Conservation (phyloP, 768 basidiomycete genomes). For the Phylloporus arenicola region DNA sequence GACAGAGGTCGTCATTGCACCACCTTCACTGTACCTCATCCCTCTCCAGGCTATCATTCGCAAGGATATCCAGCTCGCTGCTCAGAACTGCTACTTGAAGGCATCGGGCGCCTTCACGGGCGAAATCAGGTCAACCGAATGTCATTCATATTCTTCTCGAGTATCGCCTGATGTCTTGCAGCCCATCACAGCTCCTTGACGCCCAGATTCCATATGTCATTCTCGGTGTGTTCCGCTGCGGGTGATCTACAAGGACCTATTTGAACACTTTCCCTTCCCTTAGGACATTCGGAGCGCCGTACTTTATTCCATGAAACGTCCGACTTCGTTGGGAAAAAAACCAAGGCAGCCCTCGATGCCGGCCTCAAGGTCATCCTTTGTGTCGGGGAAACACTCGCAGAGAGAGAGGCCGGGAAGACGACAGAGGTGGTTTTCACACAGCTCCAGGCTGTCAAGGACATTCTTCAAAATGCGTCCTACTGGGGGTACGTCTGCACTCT, state of each 20-base stretch:
- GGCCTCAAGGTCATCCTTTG: slow-evolving; percentile 89
- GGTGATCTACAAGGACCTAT: background rate
- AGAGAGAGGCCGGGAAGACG: slow-evolving; percentile 80
- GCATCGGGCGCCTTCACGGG: slow-evolving; percentile 90
- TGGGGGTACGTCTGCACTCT: slow-evolving; percentile 62
- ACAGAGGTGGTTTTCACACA: slow-evolving; percentile 76
- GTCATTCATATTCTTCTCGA: background rate
- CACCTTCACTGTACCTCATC: slow-evolving; percentile 84
- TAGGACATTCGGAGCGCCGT: slow-evolving; percentile 97
- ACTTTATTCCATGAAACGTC: slow-evolving; percentile 88
- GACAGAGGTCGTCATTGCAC: slow-evolving; percentile 89
- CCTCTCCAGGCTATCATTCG: slow-evolving; percentile 56
- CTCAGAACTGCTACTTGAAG: slow-evolving; percentile 89
- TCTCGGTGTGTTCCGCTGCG: slow-evolving; percentile 50
- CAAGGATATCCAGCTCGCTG: slow-evolving; percentile 72
- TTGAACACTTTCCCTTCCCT: background rate
- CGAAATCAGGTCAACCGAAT: slow-evolving; percentile 72
- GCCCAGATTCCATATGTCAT: slow-evolving; percentile 88
- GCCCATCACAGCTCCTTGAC: slow-evolving; percentile 80
- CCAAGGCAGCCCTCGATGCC: slow-evolving; percentile 70
- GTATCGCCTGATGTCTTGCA: slow-evolving; percentile 25
- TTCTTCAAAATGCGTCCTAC: slow-evolving; percentile 49
- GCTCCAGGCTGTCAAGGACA: slow-evolving; percentile 66
- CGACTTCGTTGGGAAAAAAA: slow-evolving; percentile 78
- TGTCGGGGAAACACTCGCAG: slow-evolving; percentile 87